Evolutionary conservation across 352 stramenopile genomes (phyloP), one percentile per base, ranked within the genome.

Genomic region (Globisporangium apiculatum): DNA sequence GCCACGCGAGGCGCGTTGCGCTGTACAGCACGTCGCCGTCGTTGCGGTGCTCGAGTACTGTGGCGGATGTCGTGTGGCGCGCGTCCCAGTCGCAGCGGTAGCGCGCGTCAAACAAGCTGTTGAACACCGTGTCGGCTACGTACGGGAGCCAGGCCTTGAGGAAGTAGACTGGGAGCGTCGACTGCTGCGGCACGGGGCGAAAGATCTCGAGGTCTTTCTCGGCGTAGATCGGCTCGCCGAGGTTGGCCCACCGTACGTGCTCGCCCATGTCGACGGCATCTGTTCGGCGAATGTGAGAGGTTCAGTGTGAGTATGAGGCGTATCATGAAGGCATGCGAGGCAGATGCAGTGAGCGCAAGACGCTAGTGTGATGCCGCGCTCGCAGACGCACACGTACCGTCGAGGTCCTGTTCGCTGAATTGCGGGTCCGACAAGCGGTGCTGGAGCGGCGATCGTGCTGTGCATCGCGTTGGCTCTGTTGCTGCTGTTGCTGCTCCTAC

Each of bases 161-260:
- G 57, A 79, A 89, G 55, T 91, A 91, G 17, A 87, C 67, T 0
- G 82, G 75, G 1, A 89, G 60, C 37, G 70, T 80, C 24, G 75
- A 87, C 51, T 80, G 61, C 35, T 74, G 67, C 47, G 70, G 74
- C 12, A 64, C 56, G 12, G 74, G 71, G 2, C 82, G 73, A 57
- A 87, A 89, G 61, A 91, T 73, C 58, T 87, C 77, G 42, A 91
- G 74, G 58, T 89, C 73, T 53, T 87, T 86, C 52, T 87, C 77
- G 4, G 67, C 68, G 57, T 91, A 91, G 53, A 91, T 81, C 3
- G 73, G 74, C 10, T 87, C 79, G 15, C 76, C 74, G 14, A 90
- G 62, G 38, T 75, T 75, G 38, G 72, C 76, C 80, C 80, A 90
- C 6, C 66, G 67, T 15, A 71, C 74, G 48, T 83, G 74, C 53